Base-by-base conservation (phyloP, 768 basidiomycete species). In the Tubosaeta sp. region DNA sequence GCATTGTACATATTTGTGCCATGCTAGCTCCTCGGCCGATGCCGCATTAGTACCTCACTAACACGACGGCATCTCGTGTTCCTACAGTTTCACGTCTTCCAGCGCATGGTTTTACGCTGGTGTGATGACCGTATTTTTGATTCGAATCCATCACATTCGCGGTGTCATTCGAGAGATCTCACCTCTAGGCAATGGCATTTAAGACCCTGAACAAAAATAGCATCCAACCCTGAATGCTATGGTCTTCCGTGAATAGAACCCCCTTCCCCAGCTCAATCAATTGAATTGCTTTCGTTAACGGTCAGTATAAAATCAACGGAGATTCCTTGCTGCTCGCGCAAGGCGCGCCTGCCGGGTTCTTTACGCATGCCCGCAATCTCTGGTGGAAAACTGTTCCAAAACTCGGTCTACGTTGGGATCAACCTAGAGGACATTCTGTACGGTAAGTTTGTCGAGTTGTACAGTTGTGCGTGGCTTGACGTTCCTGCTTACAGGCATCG, bases 391-490 rank as follows among this genome's bases (percentile, higher is more conserved):
- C 1, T 49, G 13, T 56, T 56, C 30, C 44, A 60, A 39, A 45
- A 48, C 11, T 43, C 24, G 34, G 31, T 60, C 24, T 61, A 55
- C 31, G 22, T 58, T 1, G 59, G 49, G 22, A 41, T 58, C 1
- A 55, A 52, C 39, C 11, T 61, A 19, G 44, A 61, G n/a, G 25
- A 46, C 13, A 52, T 60, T 14, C 13, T 61, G 29, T 61, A 61
- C 27, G 58, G 58, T 55, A 31, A 43, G 42, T 51, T 31, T 14
- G 35, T 38, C 22, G 21, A 18, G 18, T 36, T 21, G 13, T 35
- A 25, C 32, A 7, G 12, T 32, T 12, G n/a, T 5, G 9, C 6
- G 25, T 29, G 27, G 12, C 6, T 47, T 16, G 9, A n/a, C 10
- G 12, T 16, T 4, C 22, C 16, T 22, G 18, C 29, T 22, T 19